Conservation (phyloP, 176 grass and related monocot species). For the Themeda triandra region DNA sequence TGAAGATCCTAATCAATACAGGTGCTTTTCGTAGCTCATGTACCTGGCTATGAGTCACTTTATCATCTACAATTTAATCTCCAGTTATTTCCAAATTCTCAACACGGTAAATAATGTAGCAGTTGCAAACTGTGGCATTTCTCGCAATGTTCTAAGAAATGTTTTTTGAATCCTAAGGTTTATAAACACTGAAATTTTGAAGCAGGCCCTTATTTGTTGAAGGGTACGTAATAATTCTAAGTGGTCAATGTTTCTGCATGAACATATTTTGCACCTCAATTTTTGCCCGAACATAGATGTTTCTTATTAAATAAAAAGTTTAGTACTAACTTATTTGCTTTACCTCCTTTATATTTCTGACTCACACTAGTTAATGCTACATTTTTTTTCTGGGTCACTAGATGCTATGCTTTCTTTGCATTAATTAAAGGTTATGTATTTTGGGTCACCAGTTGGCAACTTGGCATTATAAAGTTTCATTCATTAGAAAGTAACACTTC, state of each 20-base stretch:
- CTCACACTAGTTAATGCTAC: background rate
- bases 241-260: background rate
- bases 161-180: background rate
- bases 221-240: background rate
- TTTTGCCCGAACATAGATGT: background rate
- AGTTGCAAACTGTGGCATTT: background rate
- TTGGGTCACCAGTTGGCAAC: slow-evolving; percentile 19
- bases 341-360: slow-evolving; percentile 6
- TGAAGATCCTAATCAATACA: slow-evolving; percentile 81
- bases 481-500: background rate
- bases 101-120: background rate
- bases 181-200: background rate
- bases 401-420: slow-evolving; percentile 10
- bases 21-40: slow-evolving; percentile 38
- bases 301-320: background rate
- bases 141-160: background rate
- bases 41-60: slow-evolving; percentile 5
- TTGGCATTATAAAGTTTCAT: slow-evolving; percentile 12
- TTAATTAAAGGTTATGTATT: background rate
- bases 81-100: background rate
- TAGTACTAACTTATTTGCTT: background rate
- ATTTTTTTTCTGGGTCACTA: background rate
- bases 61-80: background rate
- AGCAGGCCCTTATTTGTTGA: background rate
- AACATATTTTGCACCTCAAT: slow-evolving; percentile 5